These are phyloP conservation scores for Mortierella polycephala DNA, from an alignment of 371 early-diverging fungal species.

Conservation along the genomic window DNA sequence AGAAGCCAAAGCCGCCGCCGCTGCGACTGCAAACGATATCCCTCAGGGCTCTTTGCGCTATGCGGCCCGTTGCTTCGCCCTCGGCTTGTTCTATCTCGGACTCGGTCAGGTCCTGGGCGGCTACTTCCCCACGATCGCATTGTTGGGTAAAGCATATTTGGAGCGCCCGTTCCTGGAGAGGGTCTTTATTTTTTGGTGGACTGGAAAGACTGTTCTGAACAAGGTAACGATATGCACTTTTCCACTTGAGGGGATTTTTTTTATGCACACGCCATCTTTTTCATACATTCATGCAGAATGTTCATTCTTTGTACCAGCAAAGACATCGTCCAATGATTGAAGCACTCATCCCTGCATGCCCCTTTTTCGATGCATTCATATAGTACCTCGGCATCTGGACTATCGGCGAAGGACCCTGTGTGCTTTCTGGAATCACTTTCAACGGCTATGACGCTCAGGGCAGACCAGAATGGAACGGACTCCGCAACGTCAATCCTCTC, in stretches of 20 bases:
- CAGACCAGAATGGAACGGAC: slow-evolving; percentile 62
- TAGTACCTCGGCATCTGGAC: slow-evolving; percentile 79
- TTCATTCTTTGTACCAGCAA: background rate
- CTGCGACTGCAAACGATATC: slow-evolving; percentile 51
- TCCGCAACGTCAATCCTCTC: slow-evolving; percentile 68
- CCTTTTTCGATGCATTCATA: background rate
- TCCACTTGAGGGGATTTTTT: no score
- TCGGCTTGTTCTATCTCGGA: slow-evolving; percentile 64
- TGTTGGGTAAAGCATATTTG: slow-evolving; percentile 64
- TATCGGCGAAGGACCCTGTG: slow-evolving; percentile 73
- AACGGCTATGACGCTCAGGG: slow-evolving; percentile 67
- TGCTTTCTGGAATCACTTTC: slow-evolving; percentile 72
- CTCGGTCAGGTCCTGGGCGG: slow-evolving; percentile 63
- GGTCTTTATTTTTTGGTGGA: slow-evolving; percentile 58
- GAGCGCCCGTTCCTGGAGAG: slow-evolving; percentile 56
- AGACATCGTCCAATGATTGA: no score
- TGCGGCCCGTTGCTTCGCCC: slow-evolving; percentile 58
- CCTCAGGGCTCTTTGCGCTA: slow-evolving; percentile 56
- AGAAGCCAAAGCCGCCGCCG: slow-evolving; percentile 50
- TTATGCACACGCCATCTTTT: no score
- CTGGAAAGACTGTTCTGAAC: slow-evolving; percentile 68
- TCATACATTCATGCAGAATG: no score
- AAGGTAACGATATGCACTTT: slow-evolving; percentile 60
- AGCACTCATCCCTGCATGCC: no score
- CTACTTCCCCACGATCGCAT: slow-evolving; percentile 59